phyloP scores from a whole-genome alignment of 768 basidiomycete species.

The Agrocybe chaxingu region DNA sequence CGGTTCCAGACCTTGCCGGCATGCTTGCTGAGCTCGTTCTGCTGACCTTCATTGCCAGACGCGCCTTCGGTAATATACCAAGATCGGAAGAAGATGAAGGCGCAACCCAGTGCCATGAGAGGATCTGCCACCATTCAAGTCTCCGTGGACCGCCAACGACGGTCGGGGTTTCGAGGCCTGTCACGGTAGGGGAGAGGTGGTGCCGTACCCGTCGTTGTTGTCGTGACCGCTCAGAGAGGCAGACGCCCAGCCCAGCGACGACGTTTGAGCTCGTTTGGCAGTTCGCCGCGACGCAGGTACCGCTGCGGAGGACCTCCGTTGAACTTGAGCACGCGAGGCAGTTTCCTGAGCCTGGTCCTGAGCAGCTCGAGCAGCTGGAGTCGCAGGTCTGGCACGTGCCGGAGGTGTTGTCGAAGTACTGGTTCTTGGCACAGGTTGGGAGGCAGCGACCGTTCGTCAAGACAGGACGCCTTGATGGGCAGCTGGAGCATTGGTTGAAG shows the following conservation, averaged over 20 bases:
- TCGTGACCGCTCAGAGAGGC: conserved; percentile 63
- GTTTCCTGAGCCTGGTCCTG: conserved; percentile 59
- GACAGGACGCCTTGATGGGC: conserved; percentile 66
- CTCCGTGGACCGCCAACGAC: conserved; percentile 31
- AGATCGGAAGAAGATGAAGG: conserved; percentile 55
- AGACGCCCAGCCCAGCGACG: conserved; percentile 72
- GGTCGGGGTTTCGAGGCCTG: conserved; percentile 54
- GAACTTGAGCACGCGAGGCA: conserved; percentile 76
- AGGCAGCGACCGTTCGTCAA: conserved; percentile 72
- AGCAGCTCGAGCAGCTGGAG: conserved; percentile 73
- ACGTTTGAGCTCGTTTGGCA: conserved; percentile 54
- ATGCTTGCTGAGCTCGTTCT: conserved; percentile 30
- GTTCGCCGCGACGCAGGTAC: conserved; percentile 59
- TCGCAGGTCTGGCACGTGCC: conserved; percentile 68
- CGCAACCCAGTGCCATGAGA: conserved; percentile 78
- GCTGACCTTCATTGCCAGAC: conserved; percentile 18
- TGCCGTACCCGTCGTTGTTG: conserved; percentile 45
- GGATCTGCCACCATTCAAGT: conserved; percentile 81
- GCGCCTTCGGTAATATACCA: conserved; percentile 13
- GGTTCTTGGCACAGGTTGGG: conserved; percentile 63
- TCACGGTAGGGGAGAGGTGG: conserved; percentile 54
- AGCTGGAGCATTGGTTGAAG: conserved; percentile 76
- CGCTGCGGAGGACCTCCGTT: conserved; percentile 56
- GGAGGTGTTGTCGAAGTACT: conserved; percentile 67
- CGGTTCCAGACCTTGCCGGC: conserved; percentile 29